phyloP scores from a whole-genome alignment of 495 filamentous ascomycete genomes.

The Talaromyces proteolyticus region DNA sequence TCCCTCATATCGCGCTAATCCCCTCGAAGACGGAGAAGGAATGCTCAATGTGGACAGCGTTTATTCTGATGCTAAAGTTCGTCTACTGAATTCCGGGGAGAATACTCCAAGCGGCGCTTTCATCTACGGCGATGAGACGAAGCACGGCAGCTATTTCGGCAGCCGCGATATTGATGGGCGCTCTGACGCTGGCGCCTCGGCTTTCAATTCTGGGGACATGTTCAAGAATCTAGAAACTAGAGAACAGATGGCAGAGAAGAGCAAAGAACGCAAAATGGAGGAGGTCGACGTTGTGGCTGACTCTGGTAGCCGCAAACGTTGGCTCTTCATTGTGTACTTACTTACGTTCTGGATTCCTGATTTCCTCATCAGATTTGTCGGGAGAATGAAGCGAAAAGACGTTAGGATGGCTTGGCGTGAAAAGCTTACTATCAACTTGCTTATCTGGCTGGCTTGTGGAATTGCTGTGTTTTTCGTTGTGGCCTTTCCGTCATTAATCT shows the following conservation, averaged over 20 bases:
- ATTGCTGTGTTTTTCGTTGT: constrained; percentile 84
- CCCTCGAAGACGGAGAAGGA: constrained; percentile 43
- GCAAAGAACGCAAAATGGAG: constrained; percentile 81
- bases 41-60: constrained; percentile 31
- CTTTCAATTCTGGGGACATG: constrained; percentile 90
- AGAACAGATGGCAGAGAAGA: constrained; percentile 92
- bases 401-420: constrained; percentile 94
- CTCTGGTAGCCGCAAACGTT: constrained; percentile 80
- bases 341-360: constrained; percentile 87
- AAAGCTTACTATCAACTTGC: constrained; percentile 95
- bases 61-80: constrained; percentile 66
- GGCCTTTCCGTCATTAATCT: constrained; percentile 80
- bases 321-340: constrained; percentile 81
- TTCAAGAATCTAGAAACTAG: constrained; percentile 93
- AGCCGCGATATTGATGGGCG: constrained; percentile 76
- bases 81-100: constrained; percentile 52
- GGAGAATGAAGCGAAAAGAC: constrained; percentile 87
- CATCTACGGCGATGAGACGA: constrained; percentile 65
- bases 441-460: constrained; percentile 88
- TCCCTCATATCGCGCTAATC: constrained; percentile 43
- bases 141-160: constrained; percentile 73
- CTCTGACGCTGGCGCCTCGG: constrained; percentile 85
- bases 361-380: constrained; percentile 69
- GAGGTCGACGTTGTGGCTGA: constrained; percentile 81
- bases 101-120: constrained; percentile 54